These are phyloP conservation scores for Diaporthe helianthi DNA, from an alignment of 2,329 filamentous ascomycete species.

Conservation along the genomic window DNA sequence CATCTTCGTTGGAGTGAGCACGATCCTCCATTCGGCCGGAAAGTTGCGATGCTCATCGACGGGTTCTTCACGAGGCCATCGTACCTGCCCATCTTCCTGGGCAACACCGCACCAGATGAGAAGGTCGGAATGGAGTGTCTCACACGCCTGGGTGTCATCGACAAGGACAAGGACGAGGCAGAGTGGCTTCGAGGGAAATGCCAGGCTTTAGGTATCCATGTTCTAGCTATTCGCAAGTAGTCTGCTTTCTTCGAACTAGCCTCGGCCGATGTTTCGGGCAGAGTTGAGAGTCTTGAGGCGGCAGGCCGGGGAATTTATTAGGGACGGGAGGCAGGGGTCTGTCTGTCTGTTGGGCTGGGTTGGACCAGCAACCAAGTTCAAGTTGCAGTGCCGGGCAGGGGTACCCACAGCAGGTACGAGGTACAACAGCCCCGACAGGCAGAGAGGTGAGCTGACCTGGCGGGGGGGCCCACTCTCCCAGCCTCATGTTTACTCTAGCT, in stretches of 20 bases:
- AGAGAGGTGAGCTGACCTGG: conserved; percentile 6
- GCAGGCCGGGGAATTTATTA: no score
- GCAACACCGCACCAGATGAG: conserved; percentile 7
- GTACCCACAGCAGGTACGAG: background rate
- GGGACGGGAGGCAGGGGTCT: conserved; percentile 5
- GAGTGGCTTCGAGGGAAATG: conserved; percentile 13
- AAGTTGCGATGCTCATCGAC: conserved; percentile 32
- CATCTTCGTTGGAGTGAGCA: conserved; percentile 9
- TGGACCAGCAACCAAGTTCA: background rate
- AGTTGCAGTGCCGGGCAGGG: conserved; percentile 11
- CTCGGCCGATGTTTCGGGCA: conserved; percentile 6
- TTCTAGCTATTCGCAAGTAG: background rate
- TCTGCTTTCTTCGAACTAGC: background rate
- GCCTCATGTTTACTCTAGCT: conserved; percentile 25
- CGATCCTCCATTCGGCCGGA: conserved; percentile 2
- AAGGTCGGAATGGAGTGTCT: background rate
- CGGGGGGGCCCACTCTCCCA: conserved; percentile 19
- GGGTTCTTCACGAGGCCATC: conserved; percentile 40
- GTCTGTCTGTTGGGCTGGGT: background rate
- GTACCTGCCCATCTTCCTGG: conserved; percentile 6
- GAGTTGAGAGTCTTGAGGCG: background rate
- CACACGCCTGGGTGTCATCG: background rate
- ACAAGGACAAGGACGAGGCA: background rate
- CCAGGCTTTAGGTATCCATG: background rate
- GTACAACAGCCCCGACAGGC: background rate